Evolutionary conservation across 2,329 filamentous ascomycete genomes (phyloP), one percentile per base, ranked within the genome.

Genomic region (Fusarium dimerum): DNA sequence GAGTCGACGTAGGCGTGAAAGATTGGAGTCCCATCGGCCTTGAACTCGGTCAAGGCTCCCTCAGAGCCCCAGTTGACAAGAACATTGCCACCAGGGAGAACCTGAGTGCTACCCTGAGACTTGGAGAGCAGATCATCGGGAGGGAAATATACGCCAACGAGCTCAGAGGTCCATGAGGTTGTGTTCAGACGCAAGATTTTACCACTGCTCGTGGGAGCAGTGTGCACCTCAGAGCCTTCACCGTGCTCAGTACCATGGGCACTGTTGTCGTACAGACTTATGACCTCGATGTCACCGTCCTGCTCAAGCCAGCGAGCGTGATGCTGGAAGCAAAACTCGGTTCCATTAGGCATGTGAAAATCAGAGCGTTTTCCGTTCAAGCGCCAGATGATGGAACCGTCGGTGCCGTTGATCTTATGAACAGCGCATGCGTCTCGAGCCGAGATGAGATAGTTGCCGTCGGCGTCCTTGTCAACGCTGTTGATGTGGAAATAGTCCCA

Each of bases 401-500:
- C 75, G 7, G 70, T 71, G 15, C 73, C 71, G 54, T 78, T 74
- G 48, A 84, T 75, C 54, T 77, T 77, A 47, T 73, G 70, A 6
- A 83, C 65, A 20, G 76, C 71, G 56, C 74, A 75, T 32, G 74
- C 70, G 57, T 82, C 73, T 3, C 81, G 76, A 1, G 76, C 72
- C 0, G 80, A 84, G n/a, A 85, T 70, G 13, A 84, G 66, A 47
- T 80, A 84, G 58, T 83, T 78, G 18, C 63, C 61, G 0, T 72
- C 59, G 1, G 67, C 60, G 50, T 78, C 76, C 61, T 82, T 81
- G 60, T 82, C 78, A 34, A 84, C 72, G 34, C 78, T 79, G 68
- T 84, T 84, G 67, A 84, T 77, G 63, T 83, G 81, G 64, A 83
- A 83, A 55, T 77, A 83, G 59, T 84, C 81, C 72, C 79, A 84